These are phyloP conservation scores for Phytophthora constricta DNA, from an alignment of 352 stramenopile genomes.

Conservation along the genomic window DNA sequence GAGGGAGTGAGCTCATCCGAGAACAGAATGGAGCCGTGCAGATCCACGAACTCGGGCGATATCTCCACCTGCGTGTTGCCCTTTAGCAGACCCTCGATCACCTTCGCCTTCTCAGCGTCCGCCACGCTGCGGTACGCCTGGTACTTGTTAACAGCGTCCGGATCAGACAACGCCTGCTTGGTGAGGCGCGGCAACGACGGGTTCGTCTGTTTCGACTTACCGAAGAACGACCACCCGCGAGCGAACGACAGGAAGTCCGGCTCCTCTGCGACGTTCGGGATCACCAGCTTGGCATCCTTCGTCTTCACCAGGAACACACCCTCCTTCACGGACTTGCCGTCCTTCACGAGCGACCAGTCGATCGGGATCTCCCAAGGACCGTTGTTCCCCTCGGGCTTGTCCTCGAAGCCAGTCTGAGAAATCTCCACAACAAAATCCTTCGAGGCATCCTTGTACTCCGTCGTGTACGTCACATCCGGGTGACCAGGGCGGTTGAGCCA, in stretches of 20 bases:
- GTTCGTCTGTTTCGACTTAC: constrained; percentile 73
- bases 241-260: constrained; percentile 80
- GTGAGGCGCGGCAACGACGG: constrained; percentile 43
- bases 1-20: constrained; percentile 69
- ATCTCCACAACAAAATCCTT: constrained; percentile 67
- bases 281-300: constrained; percentile 59
- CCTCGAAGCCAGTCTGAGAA: constrained; percentile 74
- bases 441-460: constrained; percentile 53
- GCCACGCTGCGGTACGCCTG: constrained; percentile 74
- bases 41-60: constrained; percentile 60
- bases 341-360: constrained; percentile 77
- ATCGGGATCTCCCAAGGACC: constrained; percentile 83
- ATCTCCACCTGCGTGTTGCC: constrained; percentile 59
- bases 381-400: constrained; percentile 69
- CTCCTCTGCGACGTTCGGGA: constrained; percentile 54
- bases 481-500: constrained; percentile 80
- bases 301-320: constrained; percentile 70
- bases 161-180: constrained; percentile 73
- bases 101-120: constrained; percentile 72
- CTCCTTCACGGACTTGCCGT: constrained; percentile 62
- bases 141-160: constrained; percentile 82
- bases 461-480: constrained; percentile 69
- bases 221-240: constrained; percentile 82
- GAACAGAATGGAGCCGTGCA: constrained; percentile 78
- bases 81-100: constrained; percentile 69